phyloP scores from a whole-genome alignment of 495 filamentous ascomycete species.

The Xylaria acuta region DNA sequence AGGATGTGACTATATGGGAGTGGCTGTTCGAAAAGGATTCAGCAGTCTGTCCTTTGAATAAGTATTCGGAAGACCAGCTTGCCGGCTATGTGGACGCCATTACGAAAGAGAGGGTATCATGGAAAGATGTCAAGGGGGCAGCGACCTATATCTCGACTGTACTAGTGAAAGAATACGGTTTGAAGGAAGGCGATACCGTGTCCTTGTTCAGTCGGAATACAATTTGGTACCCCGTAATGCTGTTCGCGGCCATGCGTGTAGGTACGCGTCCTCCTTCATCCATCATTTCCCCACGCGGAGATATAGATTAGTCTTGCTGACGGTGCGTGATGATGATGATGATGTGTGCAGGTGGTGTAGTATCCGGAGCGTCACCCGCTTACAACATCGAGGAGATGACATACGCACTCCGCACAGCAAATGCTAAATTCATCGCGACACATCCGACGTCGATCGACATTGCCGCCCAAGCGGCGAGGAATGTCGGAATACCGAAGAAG shows the following conservation, averaged over 20 bases:
- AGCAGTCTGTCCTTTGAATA: conserved; percentile 50
- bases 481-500: conserved; percentile 56
- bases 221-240: conserved; percentile 67
- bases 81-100: conserved; percentile 61
- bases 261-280: conserved; percentile 19
- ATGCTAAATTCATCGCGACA: conserved; percentile 64
- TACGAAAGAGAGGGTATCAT: conserved; percentile 63
- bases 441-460: conserved; percentile 55
- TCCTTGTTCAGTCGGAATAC: conserved; percentile 64
- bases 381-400: conserved; percentile 69
- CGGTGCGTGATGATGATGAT: neutral
- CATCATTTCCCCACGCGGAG: neutral
- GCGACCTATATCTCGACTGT: conserved; percentile 63
- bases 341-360: conserved; percentile 48
- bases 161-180: conserved; percentile 57
- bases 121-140: conserved; percentile 54
- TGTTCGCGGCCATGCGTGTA: conserved; percentile 59
- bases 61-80: conserved; percentile 42
- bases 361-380: conserved; percentile 63
- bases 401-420: conserved; percentile 60
- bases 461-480: conserved; percentile 57
- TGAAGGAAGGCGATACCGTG: conserved; percentile 57
- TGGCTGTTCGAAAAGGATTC: conserved; percentile 63
- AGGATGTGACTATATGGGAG: conserved; percentile 61
- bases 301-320: neutral